Base-by-base conservation (phyloP, 352 stramenopile genomes). In the Pythium pyrilobum region DNA sequence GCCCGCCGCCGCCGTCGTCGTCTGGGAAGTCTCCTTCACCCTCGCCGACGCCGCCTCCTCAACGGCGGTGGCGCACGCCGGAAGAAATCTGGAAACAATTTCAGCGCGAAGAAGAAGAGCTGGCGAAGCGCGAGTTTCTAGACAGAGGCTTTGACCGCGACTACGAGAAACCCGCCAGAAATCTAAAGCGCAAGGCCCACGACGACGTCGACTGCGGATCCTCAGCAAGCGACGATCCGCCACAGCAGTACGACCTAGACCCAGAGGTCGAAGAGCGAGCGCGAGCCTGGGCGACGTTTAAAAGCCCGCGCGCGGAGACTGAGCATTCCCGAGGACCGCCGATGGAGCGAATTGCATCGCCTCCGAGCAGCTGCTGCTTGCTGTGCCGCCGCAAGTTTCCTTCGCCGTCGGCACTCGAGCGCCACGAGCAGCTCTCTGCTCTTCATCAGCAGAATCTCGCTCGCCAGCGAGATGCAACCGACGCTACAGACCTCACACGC, bases 1-100 rank as follows among this genome's bases (percentile, higher is more conserved):
- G 37, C 5, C 43, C 34, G 20, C 38, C 52, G 20, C 52, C 33
- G 15, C 52, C 46, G 10, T 40, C 66, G 24, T 20, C 41, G 24
- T 37, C 41, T 20, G 1, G 45, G 4, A 15, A 39, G 20, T 36
- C 56, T 2, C 5, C 37, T 15, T 5, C 46, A 12, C 43, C 66
- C 25, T 20, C 41, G 24, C 40, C 41, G 20, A 2, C 49, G 4
- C 21, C 47, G 20, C 42, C 56, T 2, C 5, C 37, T 15, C 21
- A 59, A 23, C 15, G 59, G 43, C 53, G 58, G n/a, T 58, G 61
- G 36, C 66, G 69, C 9, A 86, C 80, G 8, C 62, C 77, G 0
- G 74, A 89, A 42, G 76, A 93, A 47, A 80, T 90, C 18, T 91
- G 80, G 77, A 51, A 64, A 20, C 51, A 62, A 28, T 93, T 93